These are phyloP conservation scores for Claviceps sp. DNA, from an alignment of 2,329 filamentous ascomycete genomes.

Conservation along the genomic window DNA sequence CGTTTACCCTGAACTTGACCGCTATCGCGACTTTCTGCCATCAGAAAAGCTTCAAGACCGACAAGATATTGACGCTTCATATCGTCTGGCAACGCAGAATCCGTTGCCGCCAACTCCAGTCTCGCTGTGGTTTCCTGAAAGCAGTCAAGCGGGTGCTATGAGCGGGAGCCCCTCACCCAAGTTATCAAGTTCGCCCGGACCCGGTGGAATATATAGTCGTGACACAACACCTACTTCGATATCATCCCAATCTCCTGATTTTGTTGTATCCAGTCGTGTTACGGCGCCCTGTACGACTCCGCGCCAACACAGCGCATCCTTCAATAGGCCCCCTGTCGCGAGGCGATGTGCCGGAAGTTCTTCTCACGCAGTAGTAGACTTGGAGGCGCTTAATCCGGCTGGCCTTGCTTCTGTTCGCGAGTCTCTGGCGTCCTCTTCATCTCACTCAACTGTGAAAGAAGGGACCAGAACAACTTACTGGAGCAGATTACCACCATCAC, in stretches of 20 bases:
- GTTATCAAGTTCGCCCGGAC: constrained; percentile 59
- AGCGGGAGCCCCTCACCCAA: constrained; percentile 63
- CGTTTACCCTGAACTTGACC: constrained; percentile 48
- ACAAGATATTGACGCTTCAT: constrained; percentile 32
- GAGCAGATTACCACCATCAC: constrained; percentile 31
- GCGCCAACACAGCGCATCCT: constrained; percentile 41
- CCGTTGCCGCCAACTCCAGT: constrained; percentile 51
- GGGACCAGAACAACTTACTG: constrained; percentile 30
- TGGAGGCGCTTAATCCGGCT: constrained; percentile 33
- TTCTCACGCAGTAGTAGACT: constrained; percentile 33
- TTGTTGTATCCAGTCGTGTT: constrained; percentile 35
- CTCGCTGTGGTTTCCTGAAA: constrained; percentile 41
- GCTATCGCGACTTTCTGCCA: constrained; percentile 38
- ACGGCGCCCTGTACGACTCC: constrained; percentile 26
- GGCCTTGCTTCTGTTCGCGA: constrained; percentile 55
- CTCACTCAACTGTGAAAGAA: constrained; percentile 51
- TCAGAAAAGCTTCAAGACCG: constrained; percentile 21
- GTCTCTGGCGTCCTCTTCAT: constrained; percentile 59
- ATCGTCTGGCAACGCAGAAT: constrained; percentile 48
- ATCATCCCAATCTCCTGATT: constrained; percentile 58
- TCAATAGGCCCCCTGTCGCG: constrained; percentile 46
- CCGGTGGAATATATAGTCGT: constrained; percentile 53
- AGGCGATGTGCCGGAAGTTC: constrained; percentile 43
- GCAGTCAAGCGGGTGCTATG: constrained; percentile 42
- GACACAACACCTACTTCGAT: constrained; percentile 70